Base-by-base conservation (phyloP, 192 early-diverging fungal genomes). In the Gonapodya prolifera region DNA sequence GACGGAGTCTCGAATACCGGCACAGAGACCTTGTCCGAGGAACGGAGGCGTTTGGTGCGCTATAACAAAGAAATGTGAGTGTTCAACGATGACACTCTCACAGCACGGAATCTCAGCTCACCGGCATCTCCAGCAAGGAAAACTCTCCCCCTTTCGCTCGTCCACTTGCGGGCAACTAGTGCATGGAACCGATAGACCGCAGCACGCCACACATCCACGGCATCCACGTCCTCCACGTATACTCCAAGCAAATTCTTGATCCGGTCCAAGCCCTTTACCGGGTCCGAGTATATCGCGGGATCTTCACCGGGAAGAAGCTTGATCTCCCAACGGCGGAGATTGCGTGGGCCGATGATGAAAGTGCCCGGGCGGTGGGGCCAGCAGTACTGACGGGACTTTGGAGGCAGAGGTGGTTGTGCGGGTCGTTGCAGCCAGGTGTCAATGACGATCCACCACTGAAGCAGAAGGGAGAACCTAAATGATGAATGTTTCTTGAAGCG, bases 11-110 rank as follows among this genome's bases (percentile, higher is more conserved):
- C 80, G 76, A 1, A 84, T 33, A 2, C 85, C 85, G 34, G 78
- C 79, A 77, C 83, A 83, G 77, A 83, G 30, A 0, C 85, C 85
- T 73, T 81, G 79, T 28, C 83, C 85, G 2, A 79, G 81, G 2
- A 80, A 35, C 34, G 85, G 85, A 0, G 83, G 80, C 2, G 78
- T 81, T 0, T 77, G 75, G 78, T 86, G 83, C 13, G 82, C 82
- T n/a, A n/a, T n/a, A n/a, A n/a, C n/a, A n/a, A n/a, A n/a, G n/a
- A n/a, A n/a, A n/a, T n/a, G n/a, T n/a, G n/a, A n/a, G n/a, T n/a
- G n/a, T n/a, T n/a, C n/a, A n/a, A n/a, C n/a, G n/a, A n/a, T n/a
- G n/a, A n/a, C n/a, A n/a, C n/a, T n/a, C n/a, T n/a, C n/a, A n/a
- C n/a, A n/a, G n/a, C n/a, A n/a, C n/a, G n/a, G n/a, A n/a, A n/a